These are phyloP conservation scores for Geosmithia flava DNA, from an alignment of 2,329 filamentous ascomycete species.

Conservation along the genomic window DNA sequence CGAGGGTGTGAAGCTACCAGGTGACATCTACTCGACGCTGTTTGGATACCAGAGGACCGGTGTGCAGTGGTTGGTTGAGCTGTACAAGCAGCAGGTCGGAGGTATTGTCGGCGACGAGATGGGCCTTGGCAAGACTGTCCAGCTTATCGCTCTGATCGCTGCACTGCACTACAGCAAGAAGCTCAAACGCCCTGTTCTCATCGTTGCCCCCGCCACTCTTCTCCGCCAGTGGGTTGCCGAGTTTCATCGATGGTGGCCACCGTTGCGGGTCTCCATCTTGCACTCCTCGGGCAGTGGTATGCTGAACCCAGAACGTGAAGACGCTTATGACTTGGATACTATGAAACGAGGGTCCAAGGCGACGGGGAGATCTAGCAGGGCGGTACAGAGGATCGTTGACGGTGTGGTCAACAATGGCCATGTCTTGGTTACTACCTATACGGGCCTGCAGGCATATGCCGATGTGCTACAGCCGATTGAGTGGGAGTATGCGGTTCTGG, in stretches of 20 bases:
- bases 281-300: constrained; percentile 95
- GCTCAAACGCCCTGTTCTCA: constrained; percentile 71
- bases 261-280: constrained; percentile 86
- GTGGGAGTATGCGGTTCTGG: constrained; percentile 89
- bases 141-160: constrained; percentile 66
- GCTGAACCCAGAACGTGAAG: constrained; percentile 63
- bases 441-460: constrained; percentile 85
- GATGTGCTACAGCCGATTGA: constrained; percentile 69
- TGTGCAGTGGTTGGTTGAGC: constrained; percentile 89
- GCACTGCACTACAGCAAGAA: constrained; percentile 85
- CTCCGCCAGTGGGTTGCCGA: constrained; percentile 98
- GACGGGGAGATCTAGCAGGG: constrained; percentile 9
- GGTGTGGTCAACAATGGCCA: constrained; percentile 76
- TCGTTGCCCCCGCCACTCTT: constrained; percentile 89
- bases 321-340: constrained; percentile 36
- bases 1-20: constrained; percentile 68
- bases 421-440: constrained; percentile 90
- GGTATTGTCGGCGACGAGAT: constrained; percentile 97
- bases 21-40: constrained; percentile 82
- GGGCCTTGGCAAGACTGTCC: constrained; percentile 89
- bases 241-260: constrained; percentile 99
- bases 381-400: constrained; percentile 70
- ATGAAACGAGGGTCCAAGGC: constrained; percentile 26
- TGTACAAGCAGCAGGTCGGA: constrained; percentile 80
- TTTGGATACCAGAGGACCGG: constrained; percentile 98